phyloP scores from a whole-genome alignment of 1,139 yeast genomes.

The Magnusiomyces suaveolens region DNA sequence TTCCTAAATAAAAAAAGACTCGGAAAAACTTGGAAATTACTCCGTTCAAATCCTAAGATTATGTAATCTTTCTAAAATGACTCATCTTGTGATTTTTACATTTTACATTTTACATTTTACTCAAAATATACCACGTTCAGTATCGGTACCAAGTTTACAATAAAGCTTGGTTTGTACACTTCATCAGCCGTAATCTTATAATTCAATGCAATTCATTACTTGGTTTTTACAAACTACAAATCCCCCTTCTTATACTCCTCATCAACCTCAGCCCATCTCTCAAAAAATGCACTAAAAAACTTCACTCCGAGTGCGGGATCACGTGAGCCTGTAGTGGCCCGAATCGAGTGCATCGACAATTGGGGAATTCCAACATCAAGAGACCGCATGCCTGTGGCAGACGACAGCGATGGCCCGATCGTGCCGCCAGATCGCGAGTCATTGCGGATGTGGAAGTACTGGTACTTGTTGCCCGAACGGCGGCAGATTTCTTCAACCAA shows the following conservation, averaged over 20 bases:
- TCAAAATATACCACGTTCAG: not conserved
- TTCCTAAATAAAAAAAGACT: not conserved
- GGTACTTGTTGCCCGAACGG: constrained; percentile 45
- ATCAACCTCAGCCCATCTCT: constrained; percentile 46
- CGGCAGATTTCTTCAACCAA: constrained; percentile 43
- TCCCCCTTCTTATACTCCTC: constrained; percentile 36
- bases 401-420: constrained; percentile 61
- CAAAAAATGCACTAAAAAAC: constrained; percentile 55
- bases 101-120: not conserved
- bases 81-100: not conserved
- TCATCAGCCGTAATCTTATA: too few relatives aligned
- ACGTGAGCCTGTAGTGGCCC: constrained; percentile 63
- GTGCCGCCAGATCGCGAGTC: constrained; percentile 72
- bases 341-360: constrained; percentile 70
- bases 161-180: too few relatives aligned
- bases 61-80: not conserved
- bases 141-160: too few relatives aligned
- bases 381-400: constrained; percentile 62
- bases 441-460: constrained; percentile 47
- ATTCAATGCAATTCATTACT: too few relatives aligned
- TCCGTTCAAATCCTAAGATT: not conserved
- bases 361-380: constrained; percentile 73
- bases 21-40: not conserved
- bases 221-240: constrained; percentile 23
- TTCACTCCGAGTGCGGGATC: constrained; percentile 60